Conservation (phyloP, 2,329 filamentous ascomycete genomes). For the Teratosphaeria pseudoeucalypti region DNA sequence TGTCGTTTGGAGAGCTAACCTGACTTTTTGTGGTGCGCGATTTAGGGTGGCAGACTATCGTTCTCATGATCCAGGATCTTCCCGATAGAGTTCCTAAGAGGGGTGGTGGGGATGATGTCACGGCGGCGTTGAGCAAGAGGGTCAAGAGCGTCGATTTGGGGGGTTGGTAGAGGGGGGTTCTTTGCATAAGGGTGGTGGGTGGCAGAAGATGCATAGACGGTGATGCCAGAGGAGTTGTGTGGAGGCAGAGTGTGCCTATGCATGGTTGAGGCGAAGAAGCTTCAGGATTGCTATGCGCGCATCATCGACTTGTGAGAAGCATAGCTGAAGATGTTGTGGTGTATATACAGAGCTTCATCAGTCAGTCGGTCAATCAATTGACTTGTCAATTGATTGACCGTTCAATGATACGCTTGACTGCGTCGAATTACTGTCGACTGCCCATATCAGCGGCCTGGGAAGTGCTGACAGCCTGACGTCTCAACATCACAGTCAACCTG, state of each 20-base stretch:
- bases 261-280: neutral
- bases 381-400: no score
- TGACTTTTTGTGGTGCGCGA: constrained; percentile 12
- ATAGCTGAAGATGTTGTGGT: neutral
- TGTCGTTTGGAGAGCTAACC: constrained; percentile 6
- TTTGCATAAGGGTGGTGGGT: neutral
- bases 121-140: constrained; percentile 18
- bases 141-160: constrained; percentile 15
- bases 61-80: constrained; percentile 89
- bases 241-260: neutral
- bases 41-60: constrained; percentile 40
- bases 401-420: no score
- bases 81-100: constrained; percentile 75
- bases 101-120: constrained; percentile 13
- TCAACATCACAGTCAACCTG: no score
- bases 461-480: no score
- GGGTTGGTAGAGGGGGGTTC: neutral
- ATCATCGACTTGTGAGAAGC: neutral
- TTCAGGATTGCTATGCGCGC: neutral
- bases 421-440: no score
- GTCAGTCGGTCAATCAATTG: neutral
- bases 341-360: neutral
- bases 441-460: no score
- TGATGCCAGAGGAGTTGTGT: neutral
- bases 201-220: neutral